These are phyloP conservation scores for Vigna trinervia DNA, from an alignment of 306 rosid species.

Conservation along the genomic window DNA sequence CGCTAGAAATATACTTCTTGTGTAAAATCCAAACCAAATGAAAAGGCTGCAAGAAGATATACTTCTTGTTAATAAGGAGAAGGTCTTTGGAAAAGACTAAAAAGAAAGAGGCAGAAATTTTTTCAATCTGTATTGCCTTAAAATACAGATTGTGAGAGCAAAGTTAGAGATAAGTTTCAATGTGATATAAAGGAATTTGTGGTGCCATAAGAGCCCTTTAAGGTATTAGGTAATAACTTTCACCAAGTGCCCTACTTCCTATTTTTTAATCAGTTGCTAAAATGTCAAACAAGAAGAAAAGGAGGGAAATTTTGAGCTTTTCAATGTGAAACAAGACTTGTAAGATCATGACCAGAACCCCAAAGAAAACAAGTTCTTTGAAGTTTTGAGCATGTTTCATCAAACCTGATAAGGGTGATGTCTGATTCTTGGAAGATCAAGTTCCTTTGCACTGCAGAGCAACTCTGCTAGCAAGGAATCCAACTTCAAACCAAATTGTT, in stretches of 20 bases:
- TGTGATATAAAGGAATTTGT: not conserved
- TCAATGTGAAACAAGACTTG: not conserved
- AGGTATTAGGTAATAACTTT: not conserved
- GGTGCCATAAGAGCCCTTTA: slow-evolving; percentile 42
- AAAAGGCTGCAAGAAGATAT: not conserved
- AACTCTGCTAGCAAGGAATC: slow-evolving; percentile 1
- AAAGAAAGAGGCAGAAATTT: slow-evolving; percentile 3
- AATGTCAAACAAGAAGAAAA: slow-evolving; percentile 31
- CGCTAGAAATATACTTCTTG: not conserved
- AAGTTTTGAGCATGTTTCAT: not conserved
- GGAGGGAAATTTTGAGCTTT: slow-evolving; percentile 14
- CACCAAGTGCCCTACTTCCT: not conserved
- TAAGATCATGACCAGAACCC: slow-evolving; percentile 9
- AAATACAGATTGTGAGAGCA: slow-evolving; percentile 7
- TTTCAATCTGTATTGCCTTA: not conserved
- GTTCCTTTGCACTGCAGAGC: slow-evolving; percentile 5
- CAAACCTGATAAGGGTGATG: slow-evolving; percentile 12
- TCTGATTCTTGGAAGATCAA: slow-evolving; percentile 3
- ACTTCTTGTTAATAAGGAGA: slow-evolving; percentile 2
- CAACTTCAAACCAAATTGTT: slow-evolving; percentile 8
- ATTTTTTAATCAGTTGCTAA: slow-evolving; percentile 36
- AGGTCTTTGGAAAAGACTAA: slow-evolving; percentile 7
- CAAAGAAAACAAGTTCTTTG: slow-evolving; percentile 2
- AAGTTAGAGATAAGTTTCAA: slow-evolving; percentile 12
- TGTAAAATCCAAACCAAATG: slow-evolving; percentile 16